Percentiles rank a stretch among this genome's conserved stretches.
Conservation (phyloP, 1,139 yeast species). For the Zygosaccharomyces pseudobailii region DNA sequence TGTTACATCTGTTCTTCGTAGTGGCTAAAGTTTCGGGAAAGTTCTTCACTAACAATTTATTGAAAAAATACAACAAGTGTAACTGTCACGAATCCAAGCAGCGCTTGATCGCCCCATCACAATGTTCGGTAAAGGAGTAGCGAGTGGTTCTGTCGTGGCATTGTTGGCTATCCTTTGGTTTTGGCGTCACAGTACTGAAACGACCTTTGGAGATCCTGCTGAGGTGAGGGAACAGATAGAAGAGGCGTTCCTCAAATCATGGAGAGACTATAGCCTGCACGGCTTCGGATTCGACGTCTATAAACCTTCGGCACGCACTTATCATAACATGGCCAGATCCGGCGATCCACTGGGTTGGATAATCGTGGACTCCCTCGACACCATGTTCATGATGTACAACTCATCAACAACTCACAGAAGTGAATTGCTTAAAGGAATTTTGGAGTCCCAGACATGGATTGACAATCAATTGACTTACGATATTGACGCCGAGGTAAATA, state of each 20-base stretch:
- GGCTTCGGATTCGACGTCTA: constrained; percentile 85
- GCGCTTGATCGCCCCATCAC: background rate
- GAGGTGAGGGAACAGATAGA: constrained; percentile 22
- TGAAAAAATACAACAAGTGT: background rate
- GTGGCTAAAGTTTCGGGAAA: background rate
- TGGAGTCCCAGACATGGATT: constrained; percentile 71
- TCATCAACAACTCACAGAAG: constrained; percentile 56
- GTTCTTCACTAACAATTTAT: background rate
- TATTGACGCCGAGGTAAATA: constrained; percentile 66
- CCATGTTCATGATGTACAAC: constrained; percentile 76
- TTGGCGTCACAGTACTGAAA: background rate
- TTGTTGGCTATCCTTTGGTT: constrained; percentile 4
- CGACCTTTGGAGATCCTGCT: constrained; percentile 2
- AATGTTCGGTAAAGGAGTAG: constrained; percentile 5
- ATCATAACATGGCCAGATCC: constrained; percentile 55
- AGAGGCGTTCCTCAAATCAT: constrained; percentile 62
- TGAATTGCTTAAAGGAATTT: constrained; percentile 64
- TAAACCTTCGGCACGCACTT: constrained; percentile 53
- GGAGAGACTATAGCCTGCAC: constrained; percentile 70
- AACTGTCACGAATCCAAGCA: background rate
- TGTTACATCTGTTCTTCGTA: background rate
- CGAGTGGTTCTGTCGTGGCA: constrained; percentile 5
- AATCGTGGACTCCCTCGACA: constrained; percentile 84
- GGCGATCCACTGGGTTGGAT: constrained; percentile 94
- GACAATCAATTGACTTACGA: constrained; percentile 51